phyloP scores from a whole-genome alignment of 192 early-diverging fungal genomes.

The Chytriomyces hyalinus region DNA sequence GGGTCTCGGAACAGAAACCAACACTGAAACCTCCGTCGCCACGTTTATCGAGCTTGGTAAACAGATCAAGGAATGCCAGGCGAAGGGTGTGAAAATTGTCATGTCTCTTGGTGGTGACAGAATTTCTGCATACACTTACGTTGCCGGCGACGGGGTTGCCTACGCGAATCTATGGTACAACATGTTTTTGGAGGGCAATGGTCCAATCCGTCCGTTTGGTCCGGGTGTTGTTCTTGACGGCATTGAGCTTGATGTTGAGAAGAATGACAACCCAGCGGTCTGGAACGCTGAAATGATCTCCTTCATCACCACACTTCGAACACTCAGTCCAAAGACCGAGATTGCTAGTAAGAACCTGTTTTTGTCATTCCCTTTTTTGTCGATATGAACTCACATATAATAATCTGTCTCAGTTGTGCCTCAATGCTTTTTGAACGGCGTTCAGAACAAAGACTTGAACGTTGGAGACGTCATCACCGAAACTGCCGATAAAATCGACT shows the following conservation, averaged over 20 bases:
- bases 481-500: constrained; percentile 13
- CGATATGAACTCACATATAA: too few species aligned
- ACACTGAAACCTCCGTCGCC: background rate
- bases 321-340: background rate
- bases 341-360: background rate
- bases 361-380: too few species aligned
- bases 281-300: constrained; percentile 25
- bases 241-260: constrained; percentile 30
- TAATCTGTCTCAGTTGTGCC: constrained; percentile 11
- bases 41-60: constrained; percentile 11
- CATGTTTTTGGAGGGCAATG: constrained; percentile 13
- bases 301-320: background rate
- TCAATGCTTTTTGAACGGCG: constrained; percentile 34
- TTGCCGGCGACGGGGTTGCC: constrained; percentile 15
- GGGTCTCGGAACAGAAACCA: background rate
- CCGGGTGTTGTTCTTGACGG: constrained; percentile 23
- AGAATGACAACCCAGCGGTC: constrained; percentile 18
- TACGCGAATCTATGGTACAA: constrained; percentile 27
- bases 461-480: constrained; percentile 12
- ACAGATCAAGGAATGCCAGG: constrained; percentile 27
- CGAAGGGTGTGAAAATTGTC: constrained; percentile 24
- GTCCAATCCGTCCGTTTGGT: constrained; percentile 16
- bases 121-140: constrained; percentile 16
- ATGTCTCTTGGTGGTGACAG: constrained; percentile 33
- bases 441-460: constrained; percentile 9